A percentile compares a stretch with the other conserved stretches of the same genome.
phyloP scores from a whole-genome alignment of 2,329 filamentous ascomycete genomes.

The Raffaelea deltoideospora region DNA sequence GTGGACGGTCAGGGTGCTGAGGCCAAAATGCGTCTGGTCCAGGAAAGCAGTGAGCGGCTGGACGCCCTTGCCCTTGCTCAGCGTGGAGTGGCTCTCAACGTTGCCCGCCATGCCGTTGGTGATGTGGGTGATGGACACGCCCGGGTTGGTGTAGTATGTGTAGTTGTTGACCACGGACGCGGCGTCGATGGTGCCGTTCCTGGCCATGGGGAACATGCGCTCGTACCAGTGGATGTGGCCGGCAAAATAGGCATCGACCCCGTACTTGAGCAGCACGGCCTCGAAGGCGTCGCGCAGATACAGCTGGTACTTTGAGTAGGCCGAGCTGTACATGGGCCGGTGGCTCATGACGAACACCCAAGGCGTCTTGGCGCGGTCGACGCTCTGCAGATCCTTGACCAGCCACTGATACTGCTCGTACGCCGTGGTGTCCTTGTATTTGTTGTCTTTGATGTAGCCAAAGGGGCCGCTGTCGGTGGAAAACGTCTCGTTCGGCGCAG shows the following conservation, averaged over 20 bases:
- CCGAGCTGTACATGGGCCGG: conserved; percentile 10
- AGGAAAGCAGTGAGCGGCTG: conserved; percentile 28
- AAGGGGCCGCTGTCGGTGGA: conserved; percentile 34
- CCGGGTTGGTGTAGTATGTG: conserved; percentile 28
- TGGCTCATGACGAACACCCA: conserved; percentile 11
- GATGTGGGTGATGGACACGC: conserved; percentile 15
- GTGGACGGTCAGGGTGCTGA: conserved; percentile 27
- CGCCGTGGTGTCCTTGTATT: conserved; percentile 22
- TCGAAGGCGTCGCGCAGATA: conserved; percentile 30
- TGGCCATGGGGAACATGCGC: conserved; percentile 9
- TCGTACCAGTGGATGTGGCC: conserved; percentile 13
- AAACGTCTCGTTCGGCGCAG: conserved; percentile 25
- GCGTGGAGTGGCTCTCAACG: conserved; percentile 29
- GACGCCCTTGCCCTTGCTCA: conserved; percentile 17
- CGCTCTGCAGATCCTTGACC: conserved; percentile 8
- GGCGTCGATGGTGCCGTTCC: conserved; percentile 21
- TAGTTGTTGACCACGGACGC: conserved; percentile 19
- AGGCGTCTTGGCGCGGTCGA: conserved; percentile 11
- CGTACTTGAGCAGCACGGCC: conserved; percentile 24
- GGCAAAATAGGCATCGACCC: conserved; percentile 29
- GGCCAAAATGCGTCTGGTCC: conserved; percentile 29
- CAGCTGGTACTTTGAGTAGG: conserved; percentile 24
- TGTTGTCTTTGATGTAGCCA: conserved; percentile 22
- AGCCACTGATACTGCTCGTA: conserved; percentile 26
- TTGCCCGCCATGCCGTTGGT: conserved; percentile 13